These are phyloP conservation scores for Boechera stricta DNA, from an alignment of 345 rosid genomes.

Conservation along the genomic window DNA sequence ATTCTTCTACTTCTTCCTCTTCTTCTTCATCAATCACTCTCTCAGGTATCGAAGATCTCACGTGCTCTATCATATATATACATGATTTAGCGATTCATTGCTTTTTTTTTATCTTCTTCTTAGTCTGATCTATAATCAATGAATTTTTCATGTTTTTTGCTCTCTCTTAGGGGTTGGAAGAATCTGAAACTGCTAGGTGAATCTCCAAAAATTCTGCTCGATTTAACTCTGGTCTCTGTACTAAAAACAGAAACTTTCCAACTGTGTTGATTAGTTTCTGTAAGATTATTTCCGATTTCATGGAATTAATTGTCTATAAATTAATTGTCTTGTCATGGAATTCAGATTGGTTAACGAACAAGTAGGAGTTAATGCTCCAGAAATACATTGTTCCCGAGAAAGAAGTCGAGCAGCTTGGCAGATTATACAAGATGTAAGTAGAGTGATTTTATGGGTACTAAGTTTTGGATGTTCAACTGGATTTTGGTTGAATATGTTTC, in stretches of 20 bases:
- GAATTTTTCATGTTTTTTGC: not conserved
- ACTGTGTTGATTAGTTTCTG: constrained; percentile 7
- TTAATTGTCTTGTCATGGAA: constrained; percentile 23
- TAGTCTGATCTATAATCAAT: constrained; percentile 8
- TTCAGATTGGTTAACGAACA: constrained; percentile 52
- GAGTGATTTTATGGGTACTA: too few relatives aligned
- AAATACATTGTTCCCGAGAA: constrained; percentile 91
- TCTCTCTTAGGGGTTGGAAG: constrained; percentile 46
- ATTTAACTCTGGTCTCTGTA: not conserved
- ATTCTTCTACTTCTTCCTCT: constrained; percentile 39
- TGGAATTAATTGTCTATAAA: not conserved
- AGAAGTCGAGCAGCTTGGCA: constrained; percentile 91
- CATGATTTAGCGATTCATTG: not conserved
- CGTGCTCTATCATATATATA: not conserved
- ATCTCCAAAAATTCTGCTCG: not conserved
- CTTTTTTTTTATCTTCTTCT: not conserved
- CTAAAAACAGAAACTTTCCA: not conserved
- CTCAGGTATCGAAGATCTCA: constrained; percentile 38
- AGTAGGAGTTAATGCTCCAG: constrained; percentile 41
- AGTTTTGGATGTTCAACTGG: too few relatives aligned
- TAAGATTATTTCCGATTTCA: not conserved
- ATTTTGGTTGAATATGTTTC: not conserved
- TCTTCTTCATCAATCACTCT: constrained; percentile 39
- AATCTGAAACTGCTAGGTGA: constrained; percentile 56
- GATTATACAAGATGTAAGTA: constrained; percentile 72